phyloP scores from a whole-genome alignment of 345 rosid species.

The Erysimum cheiranthoides region DNA sequence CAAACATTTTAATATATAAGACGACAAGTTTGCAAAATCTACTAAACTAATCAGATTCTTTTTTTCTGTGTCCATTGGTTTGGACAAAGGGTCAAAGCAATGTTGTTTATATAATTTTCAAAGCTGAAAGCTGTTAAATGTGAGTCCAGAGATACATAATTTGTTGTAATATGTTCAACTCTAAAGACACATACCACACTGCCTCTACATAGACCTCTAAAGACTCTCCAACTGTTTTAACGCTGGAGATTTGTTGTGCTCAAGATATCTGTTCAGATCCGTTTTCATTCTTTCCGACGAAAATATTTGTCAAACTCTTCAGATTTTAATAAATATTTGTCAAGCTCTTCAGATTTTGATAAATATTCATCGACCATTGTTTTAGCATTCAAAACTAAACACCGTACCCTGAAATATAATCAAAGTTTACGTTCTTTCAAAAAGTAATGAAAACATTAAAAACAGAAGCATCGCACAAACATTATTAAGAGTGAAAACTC shows the following conservation, averaged over 20 bases:
- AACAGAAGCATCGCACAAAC: conserved; percentile 26
- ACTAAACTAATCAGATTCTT: neutral
- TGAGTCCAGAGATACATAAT: conserved; percentile 12
- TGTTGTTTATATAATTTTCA: neutral
- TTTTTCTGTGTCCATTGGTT: conserved; percentile 29
- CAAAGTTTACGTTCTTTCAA: neutral
- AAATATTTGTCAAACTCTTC: no score
- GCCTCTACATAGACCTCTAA: conserved; percentile 29
- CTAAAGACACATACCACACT: conserved; percentile 20
- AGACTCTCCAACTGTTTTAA: conserved; percentile 38
- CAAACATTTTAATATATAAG: neutral
- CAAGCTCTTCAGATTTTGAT: no score
- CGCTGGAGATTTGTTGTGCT: conserved; percentile 30
- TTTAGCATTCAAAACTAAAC: neutral
- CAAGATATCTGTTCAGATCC: neutral
- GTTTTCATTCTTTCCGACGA: neutral
- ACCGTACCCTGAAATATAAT: neutral
- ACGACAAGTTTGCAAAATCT: neutral
- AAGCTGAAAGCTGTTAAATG: conserved; percentile 10
- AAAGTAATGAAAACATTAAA: neutral
- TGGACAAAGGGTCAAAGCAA: conserved; percentile 21
- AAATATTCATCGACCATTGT: neutral
- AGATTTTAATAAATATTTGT: no score
- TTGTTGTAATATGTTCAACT: conserved; percentile 23
- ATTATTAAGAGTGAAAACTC: conserved; percentile 29